phyloP scores from a whole-genome alignment of 192 early-diverging fungal species.

The Entomortierella parvispora region DNA sequence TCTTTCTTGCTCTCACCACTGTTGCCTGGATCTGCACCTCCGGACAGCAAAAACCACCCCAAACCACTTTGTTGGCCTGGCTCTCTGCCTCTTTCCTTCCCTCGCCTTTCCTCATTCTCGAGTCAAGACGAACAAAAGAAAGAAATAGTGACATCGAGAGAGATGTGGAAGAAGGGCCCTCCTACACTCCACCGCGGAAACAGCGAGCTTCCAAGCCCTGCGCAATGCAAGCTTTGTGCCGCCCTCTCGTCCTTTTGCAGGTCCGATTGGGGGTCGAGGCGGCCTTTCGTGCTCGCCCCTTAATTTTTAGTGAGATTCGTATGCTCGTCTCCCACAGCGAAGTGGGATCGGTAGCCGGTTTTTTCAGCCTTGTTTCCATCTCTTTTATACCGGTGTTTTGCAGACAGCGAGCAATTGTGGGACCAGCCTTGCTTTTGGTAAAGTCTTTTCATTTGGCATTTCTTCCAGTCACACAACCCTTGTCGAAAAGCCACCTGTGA shows the following conservation, averaged over 20 bases:
- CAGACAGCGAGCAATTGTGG: no score
- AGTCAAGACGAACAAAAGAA: not conserved
- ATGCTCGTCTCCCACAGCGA: slow-evolving; percentile 55
- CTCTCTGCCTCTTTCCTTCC: no score
- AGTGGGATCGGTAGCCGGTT: slow-evolving; percentile 46
- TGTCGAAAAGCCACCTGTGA: no score
- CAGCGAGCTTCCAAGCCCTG: not conserved
- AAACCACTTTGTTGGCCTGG: no score
- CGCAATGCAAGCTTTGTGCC: slow-evolving; percentile 9
- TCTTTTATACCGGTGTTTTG: not conserved
- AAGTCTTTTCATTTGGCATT: no score
- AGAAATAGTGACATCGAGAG: slow-evolving; percentile 17
- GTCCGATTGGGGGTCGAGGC: not conserved
- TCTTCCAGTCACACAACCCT: no score
- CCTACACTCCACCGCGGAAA: slow-evolving; percentile 35
- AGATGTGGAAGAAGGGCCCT: slow-evolving; percentile 27
- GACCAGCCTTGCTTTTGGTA: no score
- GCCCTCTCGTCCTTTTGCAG: not conserved
- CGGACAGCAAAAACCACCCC: no score
- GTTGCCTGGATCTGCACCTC: no score
- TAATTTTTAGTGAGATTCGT: slow-evolving; percentile 49
- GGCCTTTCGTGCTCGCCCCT: slow-evolving; percentile 30
- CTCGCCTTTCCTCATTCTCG: no score
- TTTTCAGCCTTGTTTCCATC: not conserved
- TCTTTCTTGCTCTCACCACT: no score